phyloP scores from a whole-genome alignment of 2,329 filamentous ascomycete species.

The Paecilomyces sp. region DNA sequence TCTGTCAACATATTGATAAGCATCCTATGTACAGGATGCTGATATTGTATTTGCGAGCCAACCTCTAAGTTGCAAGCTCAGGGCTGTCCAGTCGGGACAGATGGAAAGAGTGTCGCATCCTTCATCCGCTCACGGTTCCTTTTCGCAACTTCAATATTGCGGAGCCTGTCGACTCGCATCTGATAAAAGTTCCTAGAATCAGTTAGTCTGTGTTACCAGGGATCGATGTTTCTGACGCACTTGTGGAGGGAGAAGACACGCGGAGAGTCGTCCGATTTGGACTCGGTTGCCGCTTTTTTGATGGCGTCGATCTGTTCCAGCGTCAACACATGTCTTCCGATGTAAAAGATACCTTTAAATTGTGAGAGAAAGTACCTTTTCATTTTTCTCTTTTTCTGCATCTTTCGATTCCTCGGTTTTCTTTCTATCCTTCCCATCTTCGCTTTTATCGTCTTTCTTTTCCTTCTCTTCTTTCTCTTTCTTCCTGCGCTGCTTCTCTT shows the following conservation, averaged over 20 bases:
- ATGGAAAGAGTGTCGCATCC: conserved; percentile 75
- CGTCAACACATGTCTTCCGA: background rate
- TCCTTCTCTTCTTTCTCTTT: conserved; percentile 54
- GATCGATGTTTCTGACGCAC: conserved; percentile 37
- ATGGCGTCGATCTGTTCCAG: conserved; percentile 38
- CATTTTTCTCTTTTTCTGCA: conserved; percentile 43
- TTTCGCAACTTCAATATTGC: conserved; percentile 70
- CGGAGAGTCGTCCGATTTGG: conserved; percentile 57
- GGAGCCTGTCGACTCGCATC: conserved; percentile 71
- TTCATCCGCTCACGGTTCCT: conserved; percentile 73
- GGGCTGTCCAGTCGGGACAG: conserved; percentile 61
- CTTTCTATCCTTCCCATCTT: conserved; percentile 38
- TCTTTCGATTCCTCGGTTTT: conserved; percentile 34
- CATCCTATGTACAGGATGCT: background rate
- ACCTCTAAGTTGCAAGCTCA: conserved; percentile 6
- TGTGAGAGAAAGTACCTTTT: conserved; percentile 40
- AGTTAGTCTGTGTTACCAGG: conserved; percentile 4
- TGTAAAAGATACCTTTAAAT: conserved; percentile 2
- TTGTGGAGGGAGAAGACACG: conserved; percentile 79
- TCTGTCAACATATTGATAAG: background rate
- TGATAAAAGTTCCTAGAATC: conserved; percentile 69
- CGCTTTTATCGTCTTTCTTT: conserved; percentile 39
- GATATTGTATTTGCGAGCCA: background rate
- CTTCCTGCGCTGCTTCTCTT: conserved; percentile 68
- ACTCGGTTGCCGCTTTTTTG: conserved; percentile 35